Percentiles rank a stretch among this genome's conserved stretches.
Evolutionary conservation across 345 rosid species (phyloP).

Genomic region (Hibiscus tridactylites): DNA sequence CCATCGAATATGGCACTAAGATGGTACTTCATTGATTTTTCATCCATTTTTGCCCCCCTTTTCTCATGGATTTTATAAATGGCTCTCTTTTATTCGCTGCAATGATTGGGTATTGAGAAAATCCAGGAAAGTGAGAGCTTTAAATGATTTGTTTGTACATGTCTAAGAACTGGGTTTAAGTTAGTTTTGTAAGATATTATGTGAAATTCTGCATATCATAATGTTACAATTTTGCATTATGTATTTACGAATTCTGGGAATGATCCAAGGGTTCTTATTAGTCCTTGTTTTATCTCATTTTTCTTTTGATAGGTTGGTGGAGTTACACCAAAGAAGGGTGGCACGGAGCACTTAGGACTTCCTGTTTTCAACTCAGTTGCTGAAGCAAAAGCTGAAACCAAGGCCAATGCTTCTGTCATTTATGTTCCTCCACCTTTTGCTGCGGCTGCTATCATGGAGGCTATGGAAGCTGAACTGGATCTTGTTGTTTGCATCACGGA

Average conservation of each 20-base stretch:
- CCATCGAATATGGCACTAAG: conserved; percentile 95
- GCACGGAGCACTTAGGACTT: conserved; percentile 92
- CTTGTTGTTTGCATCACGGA: conserved; percentile 89
- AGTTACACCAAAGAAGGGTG: conserved; percentile 97
- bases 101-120: not conserved
- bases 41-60: too few species aligned
- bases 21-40: conserved; percentile 37
- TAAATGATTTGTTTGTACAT: not conserved
- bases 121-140: not conserved
- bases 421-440: conserved; percentile 98
- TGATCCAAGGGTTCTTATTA: not conserved
- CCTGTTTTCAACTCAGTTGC: conserved; percentile 90
- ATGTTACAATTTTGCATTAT: not conserved
- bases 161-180: not conserved
- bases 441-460: conserved; percentile 97
- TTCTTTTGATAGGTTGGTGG: conserved; percentile 67
- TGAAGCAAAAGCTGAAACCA: conserved; percentile 91
- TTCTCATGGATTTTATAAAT: not conserved
- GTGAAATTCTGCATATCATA: not conserved
- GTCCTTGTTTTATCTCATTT: not conserved
- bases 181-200: not conserved
- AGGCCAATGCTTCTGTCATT: conserved; percentile 89
- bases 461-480: conserved; percentile 81
- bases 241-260: not conserved
- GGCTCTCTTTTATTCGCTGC: not conserved